Conservation (phyloP, 2,329 filamentous ascomycete genomes). For the Plenodomus biglobosus region DNA sequence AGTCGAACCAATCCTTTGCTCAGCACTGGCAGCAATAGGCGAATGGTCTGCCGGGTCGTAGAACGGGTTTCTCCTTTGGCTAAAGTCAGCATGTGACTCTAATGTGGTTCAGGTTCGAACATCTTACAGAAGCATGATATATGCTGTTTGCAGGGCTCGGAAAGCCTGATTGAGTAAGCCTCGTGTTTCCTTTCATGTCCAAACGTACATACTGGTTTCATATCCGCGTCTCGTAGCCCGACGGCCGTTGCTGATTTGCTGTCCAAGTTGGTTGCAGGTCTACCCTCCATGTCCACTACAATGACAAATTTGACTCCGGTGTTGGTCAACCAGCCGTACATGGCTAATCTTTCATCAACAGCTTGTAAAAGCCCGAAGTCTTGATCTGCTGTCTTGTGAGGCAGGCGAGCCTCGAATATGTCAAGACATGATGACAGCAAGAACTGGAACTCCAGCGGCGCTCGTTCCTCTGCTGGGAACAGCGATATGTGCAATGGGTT, state of each 20-base stretch:
- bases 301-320: slow-evolving; percentile 90
- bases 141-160: slow-evolving; percentile 87
- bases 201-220: slow-evolving; percentile 67
- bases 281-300: slow-evolving; percentile 85
- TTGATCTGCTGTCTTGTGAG: slow-evolving; percentile 71
- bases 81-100: slow-evolving; percentile 42
- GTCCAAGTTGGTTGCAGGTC: slow-evolving; percentile 48
- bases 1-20: slow-evolving; percentile 51
- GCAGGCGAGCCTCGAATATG: slow-evolving; percentile 84
- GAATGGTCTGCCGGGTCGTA: slow-evolving; percentile 85
- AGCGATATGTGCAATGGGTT: slow-evolving; percentile 92
- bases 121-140: slow-evolving; percentile 79
- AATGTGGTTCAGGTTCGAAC: slow-evolving; percentile 37
- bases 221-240: slow-evolving; percentile 79
- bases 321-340: slow-evolving; percentile 96
- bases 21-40: slow-evolving; percentile 56
- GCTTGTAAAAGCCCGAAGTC: slow-evolving; percentile 92
- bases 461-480: slow-evolving; percentile 74
- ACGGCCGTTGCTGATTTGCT: slow-evolving; percentile 52
- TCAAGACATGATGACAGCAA: slow-evolving; percentile 89
- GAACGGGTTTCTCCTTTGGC: slow-evolving; percentile 75
- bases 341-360: slow-evolving; percentile 86
- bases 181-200: too few species aligned
- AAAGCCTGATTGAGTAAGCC: slow-evolving; percentile 63
- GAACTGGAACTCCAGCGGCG: slow-evolving; percentile 86